These are phyloP conservation scores for Helenozyma baotianmanensis DNA, from an alignment of 805 yeast species.

Conservation along the genomic window DNA sequence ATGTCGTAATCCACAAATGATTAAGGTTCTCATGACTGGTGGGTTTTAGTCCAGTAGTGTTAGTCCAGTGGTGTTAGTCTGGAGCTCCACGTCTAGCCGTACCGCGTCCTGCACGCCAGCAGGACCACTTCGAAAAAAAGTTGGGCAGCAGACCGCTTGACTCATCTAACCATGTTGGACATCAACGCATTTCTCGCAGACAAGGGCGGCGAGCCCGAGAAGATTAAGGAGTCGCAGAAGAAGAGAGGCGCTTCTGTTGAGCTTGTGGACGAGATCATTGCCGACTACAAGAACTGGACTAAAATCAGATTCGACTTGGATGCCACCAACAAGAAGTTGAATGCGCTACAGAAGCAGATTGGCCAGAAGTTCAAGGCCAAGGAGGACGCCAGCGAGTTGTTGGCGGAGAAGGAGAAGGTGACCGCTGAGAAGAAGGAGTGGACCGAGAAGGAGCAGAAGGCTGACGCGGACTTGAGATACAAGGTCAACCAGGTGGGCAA, in stretches of 20 bases:
- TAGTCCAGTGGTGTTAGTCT: too few species aligned
- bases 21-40: too few species aligned
- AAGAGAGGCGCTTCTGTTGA: conserved; percentile 96
- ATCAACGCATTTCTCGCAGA: conserved; percentile 88
- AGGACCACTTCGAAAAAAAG: too few species aligned
- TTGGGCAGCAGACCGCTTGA: too few species aligned
- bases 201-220: conserved; percentile 94
- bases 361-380: conserved; percentile 90
- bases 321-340: conserved; percentile 80
- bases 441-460: conserved; percentile 65
- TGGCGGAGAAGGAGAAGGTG: conserved; percentile 75
- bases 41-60: too few species aligned
- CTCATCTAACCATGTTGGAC: conserved; percentile 64
- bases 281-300: conserved; percentile 90
- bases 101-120: too few species aligned
- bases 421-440: conserved; percentile 66
- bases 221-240: conserved; percentile 79
- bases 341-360: conserved; percentile 87
- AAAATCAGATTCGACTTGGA: conserved; percentile 78
- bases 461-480: conserved; percentile 66
- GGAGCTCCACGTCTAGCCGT: too few species aligned
- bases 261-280: conserved; percentile 90
- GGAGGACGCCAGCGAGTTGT: conserved; percentile 85
- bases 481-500: conserved; percentile 93
- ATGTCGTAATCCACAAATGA: too few species aligned